phyloP scores from a whole-genome alignment of 495 filamentous ascomycete genomes.

The Podospora bellae-mahoneyi region DNA sequence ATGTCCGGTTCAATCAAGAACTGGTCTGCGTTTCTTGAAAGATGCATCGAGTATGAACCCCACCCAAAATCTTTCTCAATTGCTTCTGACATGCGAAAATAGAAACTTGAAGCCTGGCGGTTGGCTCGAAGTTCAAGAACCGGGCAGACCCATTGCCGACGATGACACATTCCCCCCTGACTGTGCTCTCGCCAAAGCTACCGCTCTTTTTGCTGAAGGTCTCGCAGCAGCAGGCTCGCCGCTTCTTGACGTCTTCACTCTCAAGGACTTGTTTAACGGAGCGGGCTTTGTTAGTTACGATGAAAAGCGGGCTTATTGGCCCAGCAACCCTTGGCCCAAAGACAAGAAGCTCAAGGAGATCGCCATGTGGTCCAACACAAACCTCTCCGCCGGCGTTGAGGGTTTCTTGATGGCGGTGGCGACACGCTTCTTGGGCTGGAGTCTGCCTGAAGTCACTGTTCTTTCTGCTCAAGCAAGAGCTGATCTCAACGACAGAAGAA shows the following conservation, averaged over 20 bases:
- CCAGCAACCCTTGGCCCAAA: conserved; percentile 44
- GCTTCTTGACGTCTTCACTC: conserved; percentile 19
- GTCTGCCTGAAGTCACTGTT: conserved; percentile 2
- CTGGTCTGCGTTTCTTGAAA: conserved; percentile 40
- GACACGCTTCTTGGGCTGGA: conserved; percentile 9
- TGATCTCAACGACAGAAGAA: not conserved
- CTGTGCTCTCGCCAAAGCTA: conserved; percentile 24
- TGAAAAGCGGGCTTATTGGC: conserved; percentile 32
- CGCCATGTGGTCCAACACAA: conserved; percentile 31
- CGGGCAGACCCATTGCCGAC: conserved; percentile 20
- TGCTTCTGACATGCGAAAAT: not conserved
- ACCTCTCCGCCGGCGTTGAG: not conserved
- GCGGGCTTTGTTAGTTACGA: conserved; percentile 36
- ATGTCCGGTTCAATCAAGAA: conserved; percentile 41
- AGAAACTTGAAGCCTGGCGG: conserved; percentile 43
- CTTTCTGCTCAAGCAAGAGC: conserved; percentile 3
- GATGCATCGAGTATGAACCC: conserved; percentile 26
- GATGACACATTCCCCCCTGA: conserved; percentile 26
- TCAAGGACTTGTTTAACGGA: conserved; percentile 28
- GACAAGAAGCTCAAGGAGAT: conserved; percentile 48
- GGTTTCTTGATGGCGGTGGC: not conserved
- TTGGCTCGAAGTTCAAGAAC: conserved; percentile 42
- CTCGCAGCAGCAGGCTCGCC: not conserved
- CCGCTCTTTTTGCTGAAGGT: not conserved
- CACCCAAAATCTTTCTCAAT: not conserved